Evolutionary conservation across 139 green algal species (phyloP).

Genomic region (Pseudopediastrum boryanum): DNA sequence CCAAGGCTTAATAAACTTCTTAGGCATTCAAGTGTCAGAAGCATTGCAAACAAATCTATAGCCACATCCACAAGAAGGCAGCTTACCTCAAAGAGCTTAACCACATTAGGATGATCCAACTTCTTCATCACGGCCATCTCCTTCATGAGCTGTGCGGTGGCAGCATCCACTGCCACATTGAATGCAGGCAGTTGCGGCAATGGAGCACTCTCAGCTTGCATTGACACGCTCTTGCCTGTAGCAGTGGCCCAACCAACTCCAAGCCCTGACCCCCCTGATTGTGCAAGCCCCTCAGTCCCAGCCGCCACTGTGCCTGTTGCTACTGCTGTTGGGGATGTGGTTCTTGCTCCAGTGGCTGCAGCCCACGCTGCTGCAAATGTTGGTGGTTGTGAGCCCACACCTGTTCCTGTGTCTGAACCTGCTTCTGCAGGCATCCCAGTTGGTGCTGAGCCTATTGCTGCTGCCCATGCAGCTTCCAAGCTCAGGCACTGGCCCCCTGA

Average conservation of each 20-base stretch:
- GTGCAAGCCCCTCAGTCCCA: background rate
- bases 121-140: constrained; percentile 60
- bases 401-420: background rate
- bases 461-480: background rate
- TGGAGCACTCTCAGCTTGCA: background rate
- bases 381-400: background rate
- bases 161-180: no score
- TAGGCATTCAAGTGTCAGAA: no score
- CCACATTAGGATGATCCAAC: constrained; percentile 53
- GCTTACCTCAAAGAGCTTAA: constrained; percentile 51
- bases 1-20: no score
- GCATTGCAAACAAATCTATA: no score
- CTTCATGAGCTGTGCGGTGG: constrained; percentile 9
- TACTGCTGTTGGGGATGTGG: background rate
- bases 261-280: background rate
- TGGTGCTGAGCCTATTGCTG: background rate
- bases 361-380: background rate
- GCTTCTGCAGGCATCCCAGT: background rate
- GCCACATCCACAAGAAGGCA: no score
- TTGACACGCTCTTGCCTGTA: constrained; percentile 28
- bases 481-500: no score
- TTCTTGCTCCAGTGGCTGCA: background rate
- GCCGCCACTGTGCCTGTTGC: background rate
- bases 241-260: background rate
- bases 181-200: no score